Base-by-base conservation (phyloP, 306 rosid genomes). In the Cucurbita moschata region DNA sequence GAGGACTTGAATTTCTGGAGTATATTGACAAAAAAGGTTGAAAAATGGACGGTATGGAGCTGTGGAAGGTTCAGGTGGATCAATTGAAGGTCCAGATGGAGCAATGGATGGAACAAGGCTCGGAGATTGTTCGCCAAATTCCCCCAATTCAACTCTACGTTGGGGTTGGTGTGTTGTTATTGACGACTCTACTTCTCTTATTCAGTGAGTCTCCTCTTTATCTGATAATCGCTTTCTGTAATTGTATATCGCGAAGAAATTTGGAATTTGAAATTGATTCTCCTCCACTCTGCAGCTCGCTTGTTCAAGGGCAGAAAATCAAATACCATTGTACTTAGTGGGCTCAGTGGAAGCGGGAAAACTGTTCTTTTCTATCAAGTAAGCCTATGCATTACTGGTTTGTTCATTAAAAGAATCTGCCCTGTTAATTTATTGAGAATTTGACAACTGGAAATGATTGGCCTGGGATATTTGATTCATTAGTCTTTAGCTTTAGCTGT, bases 291-390 rank as follows among this genome's bases (percentile, higher is more conserved):
- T 79, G 83, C 78, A 92, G 98, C 88, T 51, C 83, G 89, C 73
- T 75, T 93, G 77, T 86, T 93, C 37, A 93, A 80, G 77, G 88
- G 90, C 52, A 72, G 81, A 0, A 93, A 86, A 81, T 83, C 88
- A 30, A 82, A 86, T 76, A 90, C 96, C 40, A 74, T 93, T 77
- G 87, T 93, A 16, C 83, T 93, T 63, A 87, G 86, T 13, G 96
- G 98, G 66, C 94, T 90, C 44, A 81, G 83, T 69, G 98, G 98
- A 12, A 81, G 92, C 30, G 97, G 98, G 56, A 93, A 90, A 81
- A 88, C 97, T 21, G 86, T 84, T 81, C 72, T 93, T 55, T 93
- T 87, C 85, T 90, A 87, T 84, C 97, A 90, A 82, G 97, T 87
- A 75, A 85, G 79, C 54, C 10, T 39, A 5, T 15, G 75, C 21